A percentile compares a stretch with the other conserved stretches of the same genome.
phyloP scores from a whole-genome alignment of 495 filamentous ascomycete species.

The Lophiotrema nucula region DNA sequence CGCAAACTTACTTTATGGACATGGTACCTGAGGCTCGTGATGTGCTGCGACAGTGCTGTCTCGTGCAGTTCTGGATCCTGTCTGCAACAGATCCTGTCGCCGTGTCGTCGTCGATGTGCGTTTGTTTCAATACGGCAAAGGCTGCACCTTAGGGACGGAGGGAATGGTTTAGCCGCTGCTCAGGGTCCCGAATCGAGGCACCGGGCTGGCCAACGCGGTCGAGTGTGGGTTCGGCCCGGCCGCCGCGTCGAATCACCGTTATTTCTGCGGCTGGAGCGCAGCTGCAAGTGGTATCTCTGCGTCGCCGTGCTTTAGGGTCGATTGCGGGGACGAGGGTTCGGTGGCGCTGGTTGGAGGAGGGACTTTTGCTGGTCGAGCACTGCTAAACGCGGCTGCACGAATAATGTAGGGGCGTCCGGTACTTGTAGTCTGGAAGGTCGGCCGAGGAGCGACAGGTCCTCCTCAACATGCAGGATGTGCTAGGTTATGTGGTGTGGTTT shows the following conservation, averaged over 20 bases:
- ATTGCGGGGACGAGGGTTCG: constrained; percentile 10
- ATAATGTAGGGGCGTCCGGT: no score
- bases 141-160: not conserved
- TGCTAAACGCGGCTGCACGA: not conserved
- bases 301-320: not conserved
- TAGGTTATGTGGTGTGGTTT: not conserved
- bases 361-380: not conserved
- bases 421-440: no score
- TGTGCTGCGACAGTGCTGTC: not conserved
- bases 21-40: constrained; percentile 17
- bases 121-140: constrained; percentile 17
- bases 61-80: not conserved
- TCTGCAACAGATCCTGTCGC: constrained; percentile 9
- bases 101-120: not conserved
- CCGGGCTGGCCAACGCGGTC: not conserved
- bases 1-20: constrained; percentile 36
- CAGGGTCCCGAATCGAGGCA: not conserved
- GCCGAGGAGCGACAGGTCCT: no score
- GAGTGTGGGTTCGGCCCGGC: constrained; percentile 16
- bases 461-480: no score
- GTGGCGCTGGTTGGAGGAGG: not conserved
- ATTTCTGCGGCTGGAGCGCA: constrained; percentile 26
- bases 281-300: constrained; percentile 7
- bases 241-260: constrained; percentile 27
- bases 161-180: not conserved